Conservation (phyloP, 176 grass and related monocot genomes). For the Stipa capillata region DNA sequence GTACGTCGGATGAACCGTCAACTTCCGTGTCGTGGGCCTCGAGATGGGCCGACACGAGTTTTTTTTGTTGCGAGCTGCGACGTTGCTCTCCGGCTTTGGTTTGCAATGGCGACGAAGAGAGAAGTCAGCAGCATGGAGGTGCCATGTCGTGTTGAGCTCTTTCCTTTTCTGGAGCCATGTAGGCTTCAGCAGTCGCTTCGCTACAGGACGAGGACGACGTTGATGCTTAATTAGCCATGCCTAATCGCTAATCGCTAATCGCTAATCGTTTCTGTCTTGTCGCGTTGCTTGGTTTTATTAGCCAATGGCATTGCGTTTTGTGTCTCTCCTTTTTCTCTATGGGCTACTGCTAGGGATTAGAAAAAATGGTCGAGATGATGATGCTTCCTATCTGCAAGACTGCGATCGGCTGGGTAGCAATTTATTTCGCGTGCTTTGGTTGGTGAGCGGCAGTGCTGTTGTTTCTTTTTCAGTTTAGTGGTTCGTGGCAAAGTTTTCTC, state of each 20-base stretch:
- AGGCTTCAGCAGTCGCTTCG: neutral
- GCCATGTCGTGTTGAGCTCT: conserved; percentile 14
- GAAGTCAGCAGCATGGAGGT: neutral
- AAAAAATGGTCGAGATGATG: neutral
- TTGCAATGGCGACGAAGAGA: no score
- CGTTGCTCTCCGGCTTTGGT: neutral
- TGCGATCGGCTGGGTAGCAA: neutral
- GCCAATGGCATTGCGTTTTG: no score
- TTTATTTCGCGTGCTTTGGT: neutral
- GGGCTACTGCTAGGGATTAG: neutral
- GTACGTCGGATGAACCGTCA: conserved; percentile 5
- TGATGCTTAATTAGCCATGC: no score
- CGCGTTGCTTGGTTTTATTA: neutral
- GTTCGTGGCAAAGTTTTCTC: neutral
- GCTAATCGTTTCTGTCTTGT: neutral
- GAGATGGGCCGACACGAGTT: neutral
- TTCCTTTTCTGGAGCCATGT: no score
- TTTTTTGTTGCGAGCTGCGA: neutral
- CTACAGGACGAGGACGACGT: neutral
- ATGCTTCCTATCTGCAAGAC: neutral
- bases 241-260: no score
- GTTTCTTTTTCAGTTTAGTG: neutral
- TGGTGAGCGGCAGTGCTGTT: neutral
- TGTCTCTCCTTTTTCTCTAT: no score
- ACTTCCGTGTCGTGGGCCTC: neutral